Conservation (phyloP, 306 rosid genomes). For the Spatholobus suberectus region DNA sequence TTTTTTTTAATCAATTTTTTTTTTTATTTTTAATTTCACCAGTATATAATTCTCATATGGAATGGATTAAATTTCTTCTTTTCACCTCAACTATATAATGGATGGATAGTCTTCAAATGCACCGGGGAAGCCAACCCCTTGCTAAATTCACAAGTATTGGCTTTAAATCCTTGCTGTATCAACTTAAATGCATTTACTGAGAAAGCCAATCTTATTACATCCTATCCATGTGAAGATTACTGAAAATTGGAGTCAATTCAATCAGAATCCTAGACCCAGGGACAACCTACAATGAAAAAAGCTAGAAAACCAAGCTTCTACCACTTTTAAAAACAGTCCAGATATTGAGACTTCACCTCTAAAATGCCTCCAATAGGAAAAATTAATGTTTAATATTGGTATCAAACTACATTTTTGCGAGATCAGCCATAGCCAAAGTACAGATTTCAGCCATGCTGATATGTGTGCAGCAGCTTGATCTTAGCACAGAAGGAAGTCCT, state of each 20-base stretch:
- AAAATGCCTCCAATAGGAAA: neutral
- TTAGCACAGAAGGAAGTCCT: neutral
- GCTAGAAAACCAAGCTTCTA: conserved; percentile 7
- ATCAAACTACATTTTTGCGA: neutral
- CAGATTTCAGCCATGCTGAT: neutral
- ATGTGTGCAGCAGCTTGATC: neutral
- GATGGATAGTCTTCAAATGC: neutral
- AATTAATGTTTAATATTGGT: neutral
- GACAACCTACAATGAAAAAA: neutral
- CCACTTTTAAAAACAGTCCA: neutral
- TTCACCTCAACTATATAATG: neutral
- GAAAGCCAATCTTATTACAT: neutral
- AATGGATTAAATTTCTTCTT: neutral
- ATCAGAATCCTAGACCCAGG: neutral
- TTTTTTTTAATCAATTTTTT: too few species aligned
- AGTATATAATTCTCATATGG: neutral
- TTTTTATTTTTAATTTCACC: too few species aligned
- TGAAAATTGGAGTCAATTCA: neutral
- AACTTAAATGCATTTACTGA: neutral
- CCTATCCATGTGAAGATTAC: neutral
- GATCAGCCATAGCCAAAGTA: neutral
- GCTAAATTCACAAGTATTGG: neutral
- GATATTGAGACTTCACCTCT: neutral
- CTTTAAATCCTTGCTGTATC: neutral
- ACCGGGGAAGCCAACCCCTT: neutral